Evolutionary conservation across 140 eudicot species (phyloP).

Genomic region (Bidens hawaiensis): DNA sequence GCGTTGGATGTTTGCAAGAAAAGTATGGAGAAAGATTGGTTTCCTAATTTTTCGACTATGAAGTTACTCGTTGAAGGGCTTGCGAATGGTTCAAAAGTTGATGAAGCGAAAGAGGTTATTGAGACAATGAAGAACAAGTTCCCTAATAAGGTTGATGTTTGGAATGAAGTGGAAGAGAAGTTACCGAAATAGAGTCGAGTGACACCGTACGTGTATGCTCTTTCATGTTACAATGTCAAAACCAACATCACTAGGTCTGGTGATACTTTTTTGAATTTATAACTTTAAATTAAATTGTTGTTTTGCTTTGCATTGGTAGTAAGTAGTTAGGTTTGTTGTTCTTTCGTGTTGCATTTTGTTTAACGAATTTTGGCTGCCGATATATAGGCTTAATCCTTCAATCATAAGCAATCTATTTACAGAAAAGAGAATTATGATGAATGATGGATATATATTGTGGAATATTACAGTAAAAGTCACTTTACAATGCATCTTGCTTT

Average conservation of each 20-base stretch:
- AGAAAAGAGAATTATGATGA: background rate
- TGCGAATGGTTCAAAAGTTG: slow-evolving; percentile 49
- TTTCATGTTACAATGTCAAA: slow-evolving; percentile 10
- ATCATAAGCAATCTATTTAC: too few species aligned
- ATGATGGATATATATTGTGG: background rate
- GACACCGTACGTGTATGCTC: background rate
- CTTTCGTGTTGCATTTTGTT: slow-evolving; percentile 5
- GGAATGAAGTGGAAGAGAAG: slow-evolving; percentile 77
- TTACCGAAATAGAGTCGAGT: slow-evolving; percentile 41
- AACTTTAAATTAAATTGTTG: background rate
- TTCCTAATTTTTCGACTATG: slow-evolving; percentile 73
- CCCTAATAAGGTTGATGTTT: slow-evolving; percentile 44
- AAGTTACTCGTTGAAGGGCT: slow-evolving; percentile 80
- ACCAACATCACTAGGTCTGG: slow-evolving; percentile 18
- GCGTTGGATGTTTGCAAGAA: slow-evolving; percentile 59
- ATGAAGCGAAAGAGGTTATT: slow-evolving; percentile 64
- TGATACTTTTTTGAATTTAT: slow-evolving; percentile 6
- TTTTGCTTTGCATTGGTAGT: slow-evolving; percentile 7
- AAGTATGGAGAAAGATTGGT: slow-evolving; percentile 69
- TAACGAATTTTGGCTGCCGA: too few species aligned
- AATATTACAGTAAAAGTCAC: background rate
- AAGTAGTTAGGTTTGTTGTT: background rate
- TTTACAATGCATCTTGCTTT: slow-evolving; percentile 7
- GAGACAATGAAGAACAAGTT: slow-evolving; percentile 60
- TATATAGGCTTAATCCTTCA: too few species aligned